Base-by-base conservation (phyloP, 345 rosid species). In the Citrus medica region DNA sequence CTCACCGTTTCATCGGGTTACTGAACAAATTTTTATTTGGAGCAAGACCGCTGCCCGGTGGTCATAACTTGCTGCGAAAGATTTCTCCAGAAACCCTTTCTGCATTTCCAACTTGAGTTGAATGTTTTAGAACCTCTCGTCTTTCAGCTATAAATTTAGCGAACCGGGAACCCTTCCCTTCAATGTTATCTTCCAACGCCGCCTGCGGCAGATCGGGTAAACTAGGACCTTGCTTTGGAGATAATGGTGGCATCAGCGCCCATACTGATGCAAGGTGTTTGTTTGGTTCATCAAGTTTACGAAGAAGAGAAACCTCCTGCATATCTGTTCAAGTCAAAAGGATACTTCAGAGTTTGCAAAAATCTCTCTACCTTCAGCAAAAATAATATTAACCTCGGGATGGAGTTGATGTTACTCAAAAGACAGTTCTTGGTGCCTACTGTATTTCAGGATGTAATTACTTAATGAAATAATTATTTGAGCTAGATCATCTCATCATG, bases 81-180 rank as follows among this genome's bases (percentile, higher is more conserved):
- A 64, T 78, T 61, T 75, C 85, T 35, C 79, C 79, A 25, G 89
- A 78, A 80, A 69, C 74, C 82, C 81, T 82, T 65, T 68, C 85
- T 3, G 7, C 81, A 62, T 64, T 82, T 66, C 79, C 75, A 1
- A 22, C 74, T 55, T 64, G 87, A 72, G 82, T 66, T 0, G 87
- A 78, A 67, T 83, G 68, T 68, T 84, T 89, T 76, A 87, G 85
- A 65, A 86, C 42, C 60, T 88, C 83, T 27, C 83, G 81, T 48
- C 85, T 81, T 78, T 89, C 97, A 0, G 94, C 81, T 9, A 95
- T 82, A 83, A 95, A 95, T 80, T 91, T 91, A n/a, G 97, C 91
- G 59, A 95, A 95, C 33, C 84, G 92, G 30, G 96, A 92, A 46
- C 98, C 98, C 56, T 88, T 93, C 73, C 81, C 85, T 37, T 85